phyloP scores from a whole-genome alignment of 2,329 filamentous ascomycete species.

The Botryotinia narcissicola region DNA sequence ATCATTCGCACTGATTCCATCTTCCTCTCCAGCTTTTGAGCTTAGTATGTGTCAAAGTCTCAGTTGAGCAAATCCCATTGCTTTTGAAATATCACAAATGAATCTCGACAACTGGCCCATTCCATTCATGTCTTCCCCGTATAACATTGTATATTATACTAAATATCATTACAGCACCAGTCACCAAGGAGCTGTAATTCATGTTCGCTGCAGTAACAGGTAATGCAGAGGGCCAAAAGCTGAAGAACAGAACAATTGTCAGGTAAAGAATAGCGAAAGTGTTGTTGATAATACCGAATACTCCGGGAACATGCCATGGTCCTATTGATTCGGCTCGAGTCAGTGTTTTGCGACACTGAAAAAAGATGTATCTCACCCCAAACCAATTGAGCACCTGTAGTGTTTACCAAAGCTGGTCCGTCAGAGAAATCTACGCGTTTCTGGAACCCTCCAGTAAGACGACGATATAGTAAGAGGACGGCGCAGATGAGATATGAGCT shows the following conservation, averaged over 20 bases:
- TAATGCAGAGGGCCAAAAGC: conserved; percentile 46
- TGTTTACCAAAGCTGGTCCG: conserved; percentile 7
- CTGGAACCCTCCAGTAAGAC: conserved; percentile 12
- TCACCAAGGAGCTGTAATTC: conserved; percentile 42
- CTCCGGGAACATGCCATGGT: conserved; percentile 34
- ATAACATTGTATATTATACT: conserved; percentile 16
- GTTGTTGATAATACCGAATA: conserved; percentile 44
- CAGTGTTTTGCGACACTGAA: background rate
- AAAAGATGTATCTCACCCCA: conserved; percentile 7
- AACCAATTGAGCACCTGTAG: conserved; percentile 10
- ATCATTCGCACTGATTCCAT: background rate
- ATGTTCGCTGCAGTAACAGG: conserved; percentile 43
- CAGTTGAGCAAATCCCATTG: background rate
- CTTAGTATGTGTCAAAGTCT: background rate
- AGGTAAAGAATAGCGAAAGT: conserved; percentile 45
- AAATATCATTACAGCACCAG: conserved; percentile 17
- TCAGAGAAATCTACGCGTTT: background rate
- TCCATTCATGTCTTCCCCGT: background rate
- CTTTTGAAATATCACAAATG: background rate
- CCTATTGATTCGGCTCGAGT: background rate
- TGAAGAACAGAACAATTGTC: conserved; percentile 42
- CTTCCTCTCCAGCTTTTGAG: background rate
- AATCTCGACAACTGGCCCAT: background rate
- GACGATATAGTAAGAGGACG: conserved; percentile 19
- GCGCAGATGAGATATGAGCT: conserved; percentile 20